Evolutionary conservation across 1,284 basidiomycete genomes (phyloP).

Genomic region (Dichomitus squalens): DNA sequence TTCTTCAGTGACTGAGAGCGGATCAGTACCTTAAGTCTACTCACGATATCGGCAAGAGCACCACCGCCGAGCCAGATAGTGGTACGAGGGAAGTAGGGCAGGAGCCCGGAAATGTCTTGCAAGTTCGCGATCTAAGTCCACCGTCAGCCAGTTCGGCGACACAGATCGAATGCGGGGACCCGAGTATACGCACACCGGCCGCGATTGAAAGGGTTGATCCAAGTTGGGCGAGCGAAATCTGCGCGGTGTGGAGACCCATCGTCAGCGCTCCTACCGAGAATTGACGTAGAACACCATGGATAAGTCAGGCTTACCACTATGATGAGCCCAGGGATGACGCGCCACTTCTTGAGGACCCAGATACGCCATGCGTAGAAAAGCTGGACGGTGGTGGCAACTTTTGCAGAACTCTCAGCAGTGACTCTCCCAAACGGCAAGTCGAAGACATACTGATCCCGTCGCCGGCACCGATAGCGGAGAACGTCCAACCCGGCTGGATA

Average conservation of each 20-base stretch:
- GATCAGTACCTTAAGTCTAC: background rate
- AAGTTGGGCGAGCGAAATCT: slow-evolving; percentile 8
- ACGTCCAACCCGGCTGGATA: slow-evolving; percentile 17
- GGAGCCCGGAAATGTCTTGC: background rate
- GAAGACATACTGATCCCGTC: slow-evolving; percentile 10
- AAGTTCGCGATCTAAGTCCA: background rate
- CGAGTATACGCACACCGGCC: background rate
- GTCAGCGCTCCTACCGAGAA: background rate
- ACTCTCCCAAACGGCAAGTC: background rate
- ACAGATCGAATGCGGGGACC: too few species aligned
- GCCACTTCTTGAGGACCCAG: slow-evolving; percentile 18
- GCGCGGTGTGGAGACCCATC: background rate
- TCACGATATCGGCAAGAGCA: slow-evolving; percentile 8
- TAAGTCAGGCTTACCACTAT: background rate
- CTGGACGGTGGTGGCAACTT: slow-evolving; percentile 20
- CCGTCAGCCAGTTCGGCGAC: background rate
- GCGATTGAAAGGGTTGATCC: slow-evolving; percentile 3
- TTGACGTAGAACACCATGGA: too few species aligned
- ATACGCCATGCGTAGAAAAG: slow-evolving; percentile 24
- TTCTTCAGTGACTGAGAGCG: background rate
- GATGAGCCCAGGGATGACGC: slow-evolving; percentile 10
- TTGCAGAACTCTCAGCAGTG: background rate
- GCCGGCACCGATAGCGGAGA: slow-evolving; percentile 7
- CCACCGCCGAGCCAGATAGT: slow-evolving; percentile 9
- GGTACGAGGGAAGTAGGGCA: slow-evolving; percentile 8